phyloP scores from a whole-genome alignment of 345 rosid species.

The Cardiospermum halicacabum region DNA sequence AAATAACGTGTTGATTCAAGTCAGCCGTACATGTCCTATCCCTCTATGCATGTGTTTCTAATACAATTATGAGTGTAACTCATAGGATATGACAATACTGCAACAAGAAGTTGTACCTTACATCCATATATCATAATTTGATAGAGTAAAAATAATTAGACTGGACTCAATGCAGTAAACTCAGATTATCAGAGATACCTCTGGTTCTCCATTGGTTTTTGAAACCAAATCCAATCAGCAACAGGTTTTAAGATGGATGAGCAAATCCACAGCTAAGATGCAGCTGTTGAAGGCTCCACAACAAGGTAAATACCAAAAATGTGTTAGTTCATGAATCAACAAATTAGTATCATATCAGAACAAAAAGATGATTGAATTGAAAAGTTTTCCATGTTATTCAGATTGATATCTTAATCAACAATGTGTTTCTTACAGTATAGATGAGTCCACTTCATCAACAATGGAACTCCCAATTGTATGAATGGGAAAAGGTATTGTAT shows the following conservation, averaged over 20 bases:
- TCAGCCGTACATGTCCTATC: background rate
- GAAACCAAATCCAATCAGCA: background rate
- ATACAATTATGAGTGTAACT: background rate
- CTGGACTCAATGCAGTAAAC: background rate
- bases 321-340: too few relatives aligned
- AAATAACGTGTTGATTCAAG: background rate
- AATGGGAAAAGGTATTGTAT: background rate
- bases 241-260: background rate
- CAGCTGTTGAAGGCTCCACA: background rate
- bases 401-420: background rate
- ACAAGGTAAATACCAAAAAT: background rate
- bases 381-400: background rate
- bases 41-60: background rate
- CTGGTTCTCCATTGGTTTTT: background rate
- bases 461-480: background rate
- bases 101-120: background rate
- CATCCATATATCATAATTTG: background rate
- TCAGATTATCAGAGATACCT: background rate
- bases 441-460: background rate
- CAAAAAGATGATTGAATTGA: background rate
- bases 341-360: background rate
- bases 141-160: background rate
- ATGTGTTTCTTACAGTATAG: background rate
- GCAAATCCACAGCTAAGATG: background rate
- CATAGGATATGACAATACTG: background rate